Percentiles rank a stretch among this genome's conserved stretches.
Evolutionary conservation across 805 yeast genomes (phyloP).

Genomic region (Candida namnaoensis): DNA sequence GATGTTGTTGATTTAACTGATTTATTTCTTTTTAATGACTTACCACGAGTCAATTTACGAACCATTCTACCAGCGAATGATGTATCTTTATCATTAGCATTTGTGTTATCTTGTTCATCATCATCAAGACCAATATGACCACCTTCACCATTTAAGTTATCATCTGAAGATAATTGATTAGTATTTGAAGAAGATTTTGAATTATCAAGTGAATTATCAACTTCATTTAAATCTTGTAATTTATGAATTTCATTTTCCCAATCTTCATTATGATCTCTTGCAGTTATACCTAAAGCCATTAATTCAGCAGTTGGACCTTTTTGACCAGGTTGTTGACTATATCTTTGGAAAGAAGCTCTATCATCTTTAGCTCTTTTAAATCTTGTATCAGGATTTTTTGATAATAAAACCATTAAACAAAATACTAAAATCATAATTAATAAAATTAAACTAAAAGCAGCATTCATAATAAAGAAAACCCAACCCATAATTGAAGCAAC

Average conservation of each 20-base stretch:
- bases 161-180: slow-evolving; percentile 6
- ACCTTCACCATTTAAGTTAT: slow-evolving; percentile 20
- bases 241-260: slow-evolving; percentile 53
- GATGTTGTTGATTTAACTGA: too few species aligned
- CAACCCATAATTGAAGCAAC: slow-evolving; percentile 88
- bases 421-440: slow-evolving; percentile 64
- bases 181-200: background rate
- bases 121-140: too few species aligned
- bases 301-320: slow-evolving; percentile 39
- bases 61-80: slow-evolving; percentile 34
- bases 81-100: slow-evolving; percentile 16
- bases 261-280: slow-evolving; percentile 66
- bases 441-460: slow-evolving; percentile 74
- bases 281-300: slow-evolving; percentile 72
- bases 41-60: slow-evolving; percentile 29
- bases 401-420: slow-evolving; percentile 50
- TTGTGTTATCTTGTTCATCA: too few species aligned
- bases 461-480: slow-evolving; percentile 81
- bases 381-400: slow-evolving; percentile 84
- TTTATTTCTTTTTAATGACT: slow-evolving; percentile 11
- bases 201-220: slow-evolving; percentile 3
- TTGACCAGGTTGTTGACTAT: slow-evolving; percentile 18
- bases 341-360: slow-evolving; percentile 77
- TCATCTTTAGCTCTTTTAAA: slow-evolving; percentile 88
- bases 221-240: slow-evolving; percentile 7